Base-by-base conservation (phyloP, 192 early-diverging fungal genomes). In the Spinellus fusiger region DNA sequence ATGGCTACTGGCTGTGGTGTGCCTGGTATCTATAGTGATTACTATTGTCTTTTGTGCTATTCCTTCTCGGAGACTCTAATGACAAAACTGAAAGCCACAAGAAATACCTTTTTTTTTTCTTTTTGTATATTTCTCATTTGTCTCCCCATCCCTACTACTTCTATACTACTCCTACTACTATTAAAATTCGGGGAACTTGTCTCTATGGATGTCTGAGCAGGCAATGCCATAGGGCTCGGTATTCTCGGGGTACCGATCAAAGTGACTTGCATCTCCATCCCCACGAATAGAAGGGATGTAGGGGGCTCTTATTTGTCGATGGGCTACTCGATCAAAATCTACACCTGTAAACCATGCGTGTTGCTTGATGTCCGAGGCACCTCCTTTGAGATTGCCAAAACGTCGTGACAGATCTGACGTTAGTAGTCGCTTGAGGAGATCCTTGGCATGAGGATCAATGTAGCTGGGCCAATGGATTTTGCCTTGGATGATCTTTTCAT, bases 401-500 rank as follows among this genome's bases (percentile, higher is more conserved):
- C 96, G 85, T 70, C 90, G 90, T 47, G 92, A 88, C 12, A 88
- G 81, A 70, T 98, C 95, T 2, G 92, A 81, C 8, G 89, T 93
- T 28, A 98, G 73, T 22, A 98, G 73, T n/a, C 86, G 83, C 62
- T 91, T 89, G 64, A 97, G 87, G 18, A 98, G 78, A 61, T 97
- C 95, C 66, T 86, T 88, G 5, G 93, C 94, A 26, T 79, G 58
- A 0, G 84, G 62, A 48, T 93, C 87, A 53, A 98, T 88, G 73
- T 94, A 86, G 13, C 87, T 56, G 35, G 95, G 94, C 66, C 95
- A 98, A 38, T 80, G 83, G 49, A 96, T 86, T 58, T 84, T 84
- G 27, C 96, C 94, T 6, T 84, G 85, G 22, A 98, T 77, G 63
- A 98, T 98, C 76, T 96, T 98, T 78, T 96, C 94, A 77, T 98